Evolutionary conservation across 225 moss, liverwort and hornwort species (phyloP), one percentile per base, ranked within the genome.

Genomic region (Takakia lepidozioides): DNA sequence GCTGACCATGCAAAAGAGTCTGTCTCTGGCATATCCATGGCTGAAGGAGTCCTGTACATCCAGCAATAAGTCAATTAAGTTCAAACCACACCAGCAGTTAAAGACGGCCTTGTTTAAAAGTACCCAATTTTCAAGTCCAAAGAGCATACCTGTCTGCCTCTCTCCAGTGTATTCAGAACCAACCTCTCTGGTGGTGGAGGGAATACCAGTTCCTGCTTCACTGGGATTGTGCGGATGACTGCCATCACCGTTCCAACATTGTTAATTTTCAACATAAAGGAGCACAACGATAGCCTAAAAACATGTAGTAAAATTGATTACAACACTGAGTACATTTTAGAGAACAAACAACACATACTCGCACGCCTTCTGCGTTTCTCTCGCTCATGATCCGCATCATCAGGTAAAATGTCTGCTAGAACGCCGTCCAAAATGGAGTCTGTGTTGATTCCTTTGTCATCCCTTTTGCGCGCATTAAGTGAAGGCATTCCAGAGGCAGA

Each of bases 361-460:
- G 70, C 73, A 52, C 76, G 87, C 57, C 87, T 75, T 23, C 87
- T 70, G 44, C 74, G 84, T 67, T 76, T 86, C 65, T 91, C 81
- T 54, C 83, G 68, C 55, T 90, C 90, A 26, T 78, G 90, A 64
- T 91, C 86, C 38, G 76, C 73, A 28, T 77, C 78, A 48, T 81
- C 86, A 23, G 80, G 74, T 48, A 72, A 84, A 46, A 98, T 87
- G 35, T 69, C 85, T 19, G 91, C 91, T 19, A 90, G 66, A 29
- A 98, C 87, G 39, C 85, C 95, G 51, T 91, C 87, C 47, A 98
- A 61, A 25, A 98, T 65, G 39, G 84, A 85, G 29, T 98, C 95
- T 27, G 95, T 75, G 38, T 58, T 76, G 1, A 70, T 44, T 26
- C 60, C 76, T 29, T 83, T 74, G 25, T 87, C 87, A 36, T 74